phyloP scores from a whole-genome alignment of 305 asterid species.

The Fraxinus latifolia region DNA sequence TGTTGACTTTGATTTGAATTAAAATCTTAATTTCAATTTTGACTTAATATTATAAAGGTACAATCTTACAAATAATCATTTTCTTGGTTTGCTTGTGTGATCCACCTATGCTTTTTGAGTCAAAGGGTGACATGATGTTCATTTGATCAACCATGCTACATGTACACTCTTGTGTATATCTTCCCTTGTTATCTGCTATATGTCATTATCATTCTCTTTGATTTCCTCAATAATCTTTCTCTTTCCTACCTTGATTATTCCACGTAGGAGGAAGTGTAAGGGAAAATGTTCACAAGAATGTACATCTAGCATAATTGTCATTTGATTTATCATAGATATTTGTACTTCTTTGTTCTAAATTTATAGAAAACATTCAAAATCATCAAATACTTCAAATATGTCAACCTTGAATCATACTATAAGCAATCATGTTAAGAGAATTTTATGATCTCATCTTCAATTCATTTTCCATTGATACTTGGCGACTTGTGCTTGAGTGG shows the following conservation, averaged over 20 bases:
- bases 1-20: too few species aligned
- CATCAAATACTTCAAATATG: neutral
- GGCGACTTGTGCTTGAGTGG: neutral
- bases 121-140: neutral
- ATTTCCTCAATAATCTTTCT: neutral
- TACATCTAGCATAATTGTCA: neutral
- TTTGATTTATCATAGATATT: too few species aligned
- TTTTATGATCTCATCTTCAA: neutral
- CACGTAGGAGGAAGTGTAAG: neutral
- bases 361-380: neutral
- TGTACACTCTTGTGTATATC: neutral
- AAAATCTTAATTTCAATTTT: too few species aligned
- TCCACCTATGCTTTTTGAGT: neutral
- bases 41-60: neutral
- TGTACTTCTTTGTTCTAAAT: neutral
- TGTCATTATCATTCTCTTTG: neutral
- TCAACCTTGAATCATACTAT: neutral
- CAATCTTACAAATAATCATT: neutral
- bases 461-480: neutral
- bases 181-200: too few species aligned
- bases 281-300: neutral
- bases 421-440: neutral
- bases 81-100: neutral
- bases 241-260: neutral
- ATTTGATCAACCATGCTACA: neutral